phyloP scores from a whole-genome alignment of 768 basidiomycete genomes.

The Kwoniella dejecticola region DNA sequence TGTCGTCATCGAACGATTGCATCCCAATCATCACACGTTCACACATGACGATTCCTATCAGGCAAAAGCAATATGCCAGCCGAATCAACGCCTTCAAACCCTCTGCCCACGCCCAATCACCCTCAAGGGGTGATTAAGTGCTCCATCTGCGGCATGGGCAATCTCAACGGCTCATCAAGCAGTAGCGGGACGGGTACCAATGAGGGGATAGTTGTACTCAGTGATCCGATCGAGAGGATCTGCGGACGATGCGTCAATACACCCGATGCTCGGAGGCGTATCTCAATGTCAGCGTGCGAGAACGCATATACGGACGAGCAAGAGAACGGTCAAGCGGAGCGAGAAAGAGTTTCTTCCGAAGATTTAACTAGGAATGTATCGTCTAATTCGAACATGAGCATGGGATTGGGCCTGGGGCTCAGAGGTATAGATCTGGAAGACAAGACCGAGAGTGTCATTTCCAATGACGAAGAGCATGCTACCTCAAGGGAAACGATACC shows the following conservation, averaged over 20 bases:
- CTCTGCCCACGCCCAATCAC: constrained; percentile 1
- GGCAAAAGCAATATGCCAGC: constrained; percentile 38
- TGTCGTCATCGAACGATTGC: background rate
- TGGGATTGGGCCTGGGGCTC: constrained; percentile 18
- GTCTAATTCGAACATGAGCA: no score
- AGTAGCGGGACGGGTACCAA: background rate
- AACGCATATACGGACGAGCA: background rate
- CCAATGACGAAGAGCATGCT: background rate
- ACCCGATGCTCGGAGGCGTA: background rate
- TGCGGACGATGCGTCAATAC: constrained; percentile 36
- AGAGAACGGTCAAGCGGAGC: background rate
- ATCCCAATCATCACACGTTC: no score
- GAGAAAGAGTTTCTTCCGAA: no score
- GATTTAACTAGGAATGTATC: background rate
- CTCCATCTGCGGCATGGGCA: constrained; percentile 39
- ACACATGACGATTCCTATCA: background rate
- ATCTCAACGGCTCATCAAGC: constrained; percentile 8
- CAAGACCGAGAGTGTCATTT: background rate
- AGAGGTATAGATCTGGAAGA: constrained; percentile 14
- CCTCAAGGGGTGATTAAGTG: constrained; percentile 38
- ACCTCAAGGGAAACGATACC: background rate
- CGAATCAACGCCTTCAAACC: constrained; percentile 38
- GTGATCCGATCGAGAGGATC: constrained; percentile 38
- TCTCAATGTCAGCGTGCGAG: background rate
- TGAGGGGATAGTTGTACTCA: constrained; percentile 27